phyloP scores from a whole-genome alignment of 2,329 filamentous ascomycete genomes.

The Coniochaeta sp. region DNA sequence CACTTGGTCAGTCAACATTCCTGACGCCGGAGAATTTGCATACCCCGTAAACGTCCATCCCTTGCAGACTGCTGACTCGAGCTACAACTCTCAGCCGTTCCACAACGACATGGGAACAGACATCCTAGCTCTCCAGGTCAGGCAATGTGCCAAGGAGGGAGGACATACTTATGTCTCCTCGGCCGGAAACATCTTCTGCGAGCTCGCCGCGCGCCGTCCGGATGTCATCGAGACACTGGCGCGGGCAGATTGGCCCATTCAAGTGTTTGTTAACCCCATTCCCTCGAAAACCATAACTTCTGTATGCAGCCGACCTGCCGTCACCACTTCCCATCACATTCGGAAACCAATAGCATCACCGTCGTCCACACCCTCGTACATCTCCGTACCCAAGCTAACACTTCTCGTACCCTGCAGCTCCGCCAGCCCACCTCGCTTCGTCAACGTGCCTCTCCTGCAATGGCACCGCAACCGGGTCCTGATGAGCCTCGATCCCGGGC shows the following conservation, averaged over 20 bases:
- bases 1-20: slow-evolving; percentile 27
- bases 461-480: slow-evolving; percentile 33
- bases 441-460: slow-evolving; percentile 34
- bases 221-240: slow-evolving; percentile 29
- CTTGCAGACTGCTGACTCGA: slow-evolving; percentile 3
- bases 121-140: slow-evolving; percentile 39
- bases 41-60: no score
- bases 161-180: slow-evolving; percentile 39
- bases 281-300: no score
- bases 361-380: no score
- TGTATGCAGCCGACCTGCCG: no score
- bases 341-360: no score
- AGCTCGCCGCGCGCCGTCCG: slow-evolving; percentile 29
- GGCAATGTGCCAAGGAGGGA: slow-evolving; percentile 33
- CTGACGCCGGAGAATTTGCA: background rate
- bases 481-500: slow-evolving; percentile 37
- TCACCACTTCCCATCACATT: no score
- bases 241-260: slow-evolving; percentile 37
- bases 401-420: slow-evolving; percentile 11
- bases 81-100: slow-evolving; percentile 31
- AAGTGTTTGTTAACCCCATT: slow-evolving; percentile 29
- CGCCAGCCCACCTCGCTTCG: slow-evolving; percentile 20
- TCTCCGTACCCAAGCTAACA: background rate
- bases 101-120: slow-evolving; percentile 47
- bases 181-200: slow-evolving; percentile 34